These are phyloP conservation scores for Bertia moriformis DNA, from an alignment of 2,329 filamentous ascomycete species.

Conservation along the genomic window DNA sequence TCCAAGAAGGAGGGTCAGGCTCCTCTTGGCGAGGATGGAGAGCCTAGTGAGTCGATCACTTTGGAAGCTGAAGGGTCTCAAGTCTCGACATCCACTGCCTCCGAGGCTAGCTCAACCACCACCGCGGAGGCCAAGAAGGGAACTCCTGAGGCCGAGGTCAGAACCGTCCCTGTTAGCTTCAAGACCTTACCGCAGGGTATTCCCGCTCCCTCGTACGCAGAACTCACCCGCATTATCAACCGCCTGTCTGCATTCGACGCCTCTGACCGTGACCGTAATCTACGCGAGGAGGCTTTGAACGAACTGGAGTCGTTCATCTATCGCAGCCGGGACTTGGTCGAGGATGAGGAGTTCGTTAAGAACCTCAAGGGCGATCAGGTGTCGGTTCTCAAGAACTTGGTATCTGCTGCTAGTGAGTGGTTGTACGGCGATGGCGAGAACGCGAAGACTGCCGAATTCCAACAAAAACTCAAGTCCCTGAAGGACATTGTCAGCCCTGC, in stretches of 20 bases:
- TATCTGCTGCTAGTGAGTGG: conserved; percentile 69
- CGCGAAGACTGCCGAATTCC: conserved; percentile 61
- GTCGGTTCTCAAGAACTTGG: conserved; percentile 48
- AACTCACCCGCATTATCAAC: conserved; percentile 40
- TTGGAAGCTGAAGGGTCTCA: conserved; percentile 12
- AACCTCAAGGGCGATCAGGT: conserved; percentile 59
- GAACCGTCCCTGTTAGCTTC: conserved; percentile 32
- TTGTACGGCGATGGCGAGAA: conserved; percentile 73
- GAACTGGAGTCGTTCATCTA: conserved; percentile 91
- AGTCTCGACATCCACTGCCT: conserved; percentile 24
- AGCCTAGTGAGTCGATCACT: conserved; percentile 19
- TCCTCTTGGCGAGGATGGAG: conserved; percentile 47
- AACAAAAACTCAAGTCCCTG: conserved; percentile 61
- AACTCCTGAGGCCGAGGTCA: neutral
- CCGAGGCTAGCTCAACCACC: conserved; percentile 16
- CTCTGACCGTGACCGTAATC: conserved; percentile 64
- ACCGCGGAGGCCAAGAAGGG: neutral
- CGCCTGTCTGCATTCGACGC: conserved; percentile 72
- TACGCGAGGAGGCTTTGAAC: conserved; percentile 78
- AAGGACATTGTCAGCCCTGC: conserved; percentile 67
- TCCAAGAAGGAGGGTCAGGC: conserved; percentile 63
- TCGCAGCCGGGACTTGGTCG: conserved; percentile 67
- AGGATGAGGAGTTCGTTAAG: conserved; percentile 59
- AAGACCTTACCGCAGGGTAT: conserved; percentile 32
- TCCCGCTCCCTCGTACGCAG: conserved; percentile 30